Evolutionary conservation across 2,329 filamentous ascomycete species (phyloP).

Genomic region (Alternaria sp.): DNA sequence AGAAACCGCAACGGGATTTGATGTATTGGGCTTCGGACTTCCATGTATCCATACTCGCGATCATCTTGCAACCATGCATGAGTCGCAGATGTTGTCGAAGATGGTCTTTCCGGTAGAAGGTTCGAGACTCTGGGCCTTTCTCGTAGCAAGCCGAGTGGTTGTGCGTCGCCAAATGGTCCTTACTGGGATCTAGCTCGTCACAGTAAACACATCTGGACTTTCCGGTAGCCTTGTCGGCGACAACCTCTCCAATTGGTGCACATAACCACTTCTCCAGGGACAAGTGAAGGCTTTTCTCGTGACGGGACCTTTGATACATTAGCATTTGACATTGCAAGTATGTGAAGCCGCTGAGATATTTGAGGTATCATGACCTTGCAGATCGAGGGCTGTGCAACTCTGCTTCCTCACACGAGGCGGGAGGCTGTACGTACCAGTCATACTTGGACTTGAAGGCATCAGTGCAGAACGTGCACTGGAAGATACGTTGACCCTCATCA

Average conservation of each 20-base stretch:
- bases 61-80: conserved; percentile 69
- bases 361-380: no score
- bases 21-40: conserved; percentile 64
- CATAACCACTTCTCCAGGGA: conserved; percentile 61
- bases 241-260: conserved; percentile 65
- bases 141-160: conserved; percentile 72
- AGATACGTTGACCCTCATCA: conserved; percentile 36
- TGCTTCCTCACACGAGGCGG: no score
- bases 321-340: neutral
- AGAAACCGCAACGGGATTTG: conserved; percentile 65
- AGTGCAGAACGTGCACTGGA: conserved; percentile 53
- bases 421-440: conserved; percentile 42
- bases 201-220: conserved; percentile 68
- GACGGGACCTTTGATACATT: conserved; percentile 48
- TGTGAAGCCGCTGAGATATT: neutral
- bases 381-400: no score
- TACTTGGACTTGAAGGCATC: conserved; percentile 53
- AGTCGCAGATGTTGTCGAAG: conserved; percentile 68
- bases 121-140: conserved; percentile 69
- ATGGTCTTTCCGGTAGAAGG: conserved; percentile 71
- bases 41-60: conserved; percentile 72
- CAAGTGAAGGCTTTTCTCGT: conserved; percentile 52
- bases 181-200: conserved; percentile 61
- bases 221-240: conserved; percentile 65
- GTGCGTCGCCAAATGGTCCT: conserved; percentile 67